Conservation (phyloP, 2,329 filamentous ascomycete genomes). For the Phialophora macrospora region DNA sequence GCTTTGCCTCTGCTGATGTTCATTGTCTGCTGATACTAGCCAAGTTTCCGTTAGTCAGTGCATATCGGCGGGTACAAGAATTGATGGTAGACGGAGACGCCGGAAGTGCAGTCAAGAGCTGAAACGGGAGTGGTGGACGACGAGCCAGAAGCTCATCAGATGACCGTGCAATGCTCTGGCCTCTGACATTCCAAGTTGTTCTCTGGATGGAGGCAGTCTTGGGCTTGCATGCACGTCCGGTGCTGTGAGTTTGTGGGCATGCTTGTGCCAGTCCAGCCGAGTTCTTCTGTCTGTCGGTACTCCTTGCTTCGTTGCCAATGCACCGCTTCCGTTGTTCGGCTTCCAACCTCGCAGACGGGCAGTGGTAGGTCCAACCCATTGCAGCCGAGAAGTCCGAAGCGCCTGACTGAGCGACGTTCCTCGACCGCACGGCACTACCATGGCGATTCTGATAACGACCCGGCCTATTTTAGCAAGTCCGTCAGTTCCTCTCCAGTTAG, state of each 20-base stretch:
- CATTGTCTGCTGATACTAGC: conserved; percentile 12
- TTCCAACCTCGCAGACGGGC: neutral
- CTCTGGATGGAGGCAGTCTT: conserved; percentile 1
- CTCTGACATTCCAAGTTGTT: neutral
- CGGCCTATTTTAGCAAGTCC: conserved; percentile 16
- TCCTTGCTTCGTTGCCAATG: neutral
- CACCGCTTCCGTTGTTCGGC: neutral
- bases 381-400: neutral
- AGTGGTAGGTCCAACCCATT: neutral
- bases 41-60: conserved; percentile 15
- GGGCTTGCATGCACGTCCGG: conserved; percentile 6
- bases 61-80: conserved; percentile 2
- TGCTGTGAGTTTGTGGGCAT: neutral
- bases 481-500: conserved; percentile 21
- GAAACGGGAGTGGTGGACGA: conserved; percentile 6
- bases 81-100: conserved; percentile 5
- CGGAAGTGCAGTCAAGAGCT: conserved; percentile 5
- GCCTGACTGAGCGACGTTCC: conserved; percentile 1
- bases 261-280: neutral
- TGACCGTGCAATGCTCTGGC: conserved; percentile 12
- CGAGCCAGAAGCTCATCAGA: conserved; percentile 7
- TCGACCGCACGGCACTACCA: neutral
- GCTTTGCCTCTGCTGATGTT: conserved; percentile 8
- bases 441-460: conserved; percentile 15
- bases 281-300: neutral